Evolutionary conservation across 1,284 basidiomycete genomes (phyloP).

Genomic region (Ganoderma sinense): DNA sequence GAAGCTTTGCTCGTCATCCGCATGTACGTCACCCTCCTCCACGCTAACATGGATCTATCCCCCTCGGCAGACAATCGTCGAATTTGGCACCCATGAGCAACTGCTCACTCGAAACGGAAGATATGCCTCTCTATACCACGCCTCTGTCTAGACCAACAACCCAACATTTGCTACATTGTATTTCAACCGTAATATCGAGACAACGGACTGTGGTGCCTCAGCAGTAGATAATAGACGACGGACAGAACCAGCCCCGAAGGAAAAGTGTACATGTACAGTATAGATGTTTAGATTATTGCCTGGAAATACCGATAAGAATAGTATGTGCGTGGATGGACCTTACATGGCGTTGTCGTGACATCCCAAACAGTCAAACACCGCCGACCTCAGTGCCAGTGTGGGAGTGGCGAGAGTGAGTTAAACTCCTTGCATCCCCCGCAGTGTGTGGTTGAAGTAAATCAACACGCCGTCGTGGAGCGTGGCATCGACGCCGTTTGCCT

Average conservation of each 20-base stretch:
- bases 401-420: constrained; percentile 1
- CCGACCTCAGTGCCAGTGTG: background rate
- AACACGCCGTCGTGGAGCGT: constrained; percentile 67
- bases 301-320: constrained; percentile 33
- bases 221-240: background rate
- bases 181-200: background rate
- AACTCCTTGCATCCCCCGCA: constrained; percentile 31
- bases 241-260: constrained; percentile 8
- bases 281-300: constrained; percentile 10
- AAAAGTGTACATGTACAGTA: constrained; percentile 12
- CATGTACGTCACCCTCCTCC: constrained; percentile 14
- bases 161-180: constrained; percentile 6
- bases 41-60: constrained; percentile 30
- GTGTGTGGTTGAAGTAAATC: constrained; percentile 68
- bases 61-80: constrained; percentile 67
- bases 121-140: constrained; percentile 75
- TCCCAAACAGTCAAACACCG: background rate
- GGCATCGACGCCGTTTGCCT: constrained; percentile 69
- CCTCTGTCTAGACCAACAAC: constrained; percentile 56
- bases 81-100: constrained; percentile 83
- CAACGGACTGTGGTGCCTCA: constrained; percentile 13
- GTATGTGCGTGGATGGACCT: constrained; percentile 8
- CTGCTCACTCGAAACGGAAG: constrained; percentile 67
- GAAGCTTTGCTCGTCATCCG: background rate
- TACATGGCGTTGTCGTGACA: background rate